Evolutionary conservation across 1,139 yeast species (phyloP).

Genomic region (Zygosaccharomyces pseudobailii): DNA sequence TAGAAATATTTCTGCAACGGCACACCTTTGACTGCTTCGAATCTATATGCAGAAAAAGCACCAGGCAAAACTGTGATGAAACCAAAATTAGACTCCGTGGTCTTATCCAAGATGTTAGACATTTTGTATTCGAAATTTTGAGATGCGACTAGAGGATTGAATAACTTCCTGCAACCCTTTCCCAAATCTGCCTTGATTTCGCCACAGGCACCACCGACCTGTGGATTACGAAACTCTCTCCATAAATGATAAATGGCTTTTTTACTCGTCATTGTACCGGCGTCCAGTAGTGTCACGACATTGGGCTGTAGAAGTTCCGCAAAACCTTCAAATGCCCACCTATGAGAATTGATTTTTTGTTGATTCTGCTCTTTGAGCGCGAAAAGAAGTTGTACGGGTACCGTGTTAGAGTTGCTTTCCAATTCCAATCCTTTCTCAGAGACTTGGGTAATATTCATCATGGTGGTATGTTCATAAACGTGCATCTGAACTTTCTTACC

Average conservation of each 20-base stretch:
- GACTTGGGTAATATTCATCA: conserved; percentile 57
- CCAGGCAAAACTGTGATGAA: conserved; percentile 89
- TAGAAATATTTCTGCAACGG: conserved; percentile 87
- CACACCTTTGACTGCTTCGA: conserved; percentile 72
- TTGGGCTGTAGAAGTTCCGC: conserved; percentile 84
- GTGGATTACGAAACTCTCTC: conserved; percentile 82
- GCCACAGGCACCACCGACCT: conserved; percentile 94
- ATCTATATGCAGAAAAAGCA: conserved; percentile 87
- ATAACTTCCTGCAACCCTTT: conserved; percentile 55
- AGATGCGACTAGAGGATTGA: conserved; percentile 86
- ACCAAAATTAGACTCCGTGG: conserved; percentile 84
- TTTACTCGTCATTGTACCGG: conserved; percentile 89
- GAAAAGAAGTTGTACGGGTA: conserved; percentile 87
- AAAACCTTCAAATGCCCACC: conserved; percentile 94
- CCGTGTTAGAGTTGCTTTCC: conserved; percentile 42
- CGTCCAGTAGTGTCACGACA: conserved; percentile 79
- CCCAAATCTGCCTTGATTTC: conserved; percentile 90
- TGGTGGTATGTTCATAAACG: conserved; percentile 80
- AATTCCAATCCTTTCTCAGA: conserved; percentile 64
- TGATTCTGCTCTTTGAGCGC: conserved; percentile 86
- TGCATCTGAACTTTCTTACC: conserved; percentile 86
- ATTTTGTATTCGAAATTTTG: conserved; percentile 91
- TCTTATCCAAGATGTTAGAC: conserved; percentile 87
- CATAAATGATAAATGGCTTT: conserved; percentile 80
- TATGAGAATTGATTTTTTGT: conserved; percentile 89